A percentile compares a stretch with the other conserved stretches of the same genome.
Conservation (phyloP, 208 protist genomes). For the Wallacemonas sp. region DNA sequence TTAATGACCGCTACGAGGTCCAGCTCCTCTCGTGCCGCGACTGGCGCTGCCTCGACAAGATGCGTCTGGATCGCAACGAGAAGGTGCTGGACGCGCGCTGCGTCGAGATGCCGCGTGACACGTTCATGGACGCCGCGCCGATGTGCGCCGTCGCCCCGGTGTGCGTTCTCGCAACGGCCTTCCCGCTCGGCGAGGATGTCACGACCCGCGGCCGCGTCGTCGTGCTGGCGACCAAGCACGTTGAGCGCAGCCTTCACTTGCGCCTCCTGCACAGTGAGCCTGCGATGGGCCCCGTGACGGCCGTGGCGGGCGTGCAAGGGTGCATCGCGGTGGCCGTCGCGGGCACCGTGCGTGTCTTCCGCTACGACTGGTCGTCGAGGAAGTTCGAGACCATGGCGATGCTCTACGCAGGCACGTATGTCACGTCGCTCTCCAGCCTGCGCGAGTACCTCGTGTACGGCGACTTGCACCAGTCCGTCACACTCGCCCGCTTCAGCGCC, state of each 20-base stretch:
- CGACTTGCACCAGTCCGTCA: conserved; percentile 69
- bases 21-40: conserved; percentile 52
- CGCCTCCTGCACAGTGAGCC: conserved; percentile 70
- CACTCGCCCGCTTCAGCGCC: conserved; percentile 75
- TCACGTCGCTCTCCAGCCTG: conserved; percentile 68
- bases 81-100: conserved; percentile 66
- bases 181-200: conserved; percentile 85
- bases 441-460: conserved; percentile 82
- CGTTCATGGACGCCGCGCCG: conserved; percentile 29
- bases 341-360: conserved; percentile 82
- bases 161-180: conserved; percentile 81
- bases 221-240: conserved; percentile 45
- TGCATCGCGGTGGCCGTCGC: conserved; percentile 77
- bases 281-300: conserved; percentile 80
- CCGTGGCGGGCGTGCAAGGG: conserved; percentile 54
- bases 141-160: conserved; percentile 45
- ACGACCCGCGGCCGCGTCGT: conserved; percentile 75
- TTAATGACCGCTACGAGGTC: conserved; percentile 70
- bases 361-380: conserved; percentile 51
- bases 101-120: conserved; percentile 56
- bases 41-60: conserved; percentile 47
- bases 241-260: conserved; percentile 27
- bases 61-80: conserved; percentile 81
- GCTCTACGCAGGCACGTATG: conserved; percentile 83
- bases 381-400: conserved; percentile 75